Evolutionary conservation across 345 rosid species (phyloP).

Genomic region (Jatropha curcas): DNA sequence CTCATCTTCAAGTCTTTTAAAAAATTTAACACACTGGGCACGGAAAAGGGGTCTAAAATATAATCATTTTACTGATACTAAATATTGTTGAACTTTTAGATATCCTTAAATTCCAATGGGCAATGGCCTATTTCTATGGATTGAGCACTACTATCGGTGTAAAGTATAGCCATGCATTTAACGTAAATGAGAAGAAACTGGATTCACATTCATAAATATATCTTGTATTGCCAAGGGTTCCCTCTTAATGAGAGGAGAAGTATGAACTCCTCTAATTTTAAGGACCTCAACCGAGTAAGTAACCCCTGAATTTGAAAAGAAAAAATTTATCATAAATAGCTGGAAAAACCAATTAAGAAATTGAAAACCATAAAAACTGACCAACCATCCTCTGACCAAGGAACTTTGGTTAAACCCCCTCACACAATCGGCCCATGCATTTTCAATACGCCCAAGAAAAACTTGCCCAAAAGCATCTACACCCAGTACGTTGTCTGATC

Average conservation of each 20-base stretch:
- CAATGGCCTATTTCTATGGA: too few species aligned
- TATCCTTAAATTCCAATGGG: too few species aligned
- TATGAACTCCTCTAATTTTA: too few species aligned
- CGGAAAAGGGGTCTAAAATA: background rate
- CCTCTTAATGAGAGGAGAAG: background rate
- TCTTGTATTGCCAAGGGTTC: too few species aligned
- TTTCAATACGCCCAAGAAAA: slow-evolving; percentile 22
- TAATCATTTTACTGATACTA: background rate
- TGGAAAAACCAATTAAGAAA: background rate
- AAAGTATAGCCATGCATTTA: too few species aligned
- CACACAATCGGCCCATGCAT: slow-evolving; percentile 23
- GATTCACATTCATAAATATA: too few species aligned
- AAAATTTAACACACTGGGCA: background rate
- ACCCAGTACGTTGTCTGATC: slow-evolving; percentile 20
- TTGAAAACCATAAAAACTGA: slow-evolving; percentile 2
- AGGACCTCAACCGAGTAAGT: too few species aligned
- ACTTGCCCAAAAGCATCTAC: slow-evolving; percentile 21
- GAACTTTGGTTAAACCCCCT: slow-evolving; percentile 21
- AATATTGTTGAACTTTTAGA: background rate
- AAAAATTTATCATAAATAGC: background rate
- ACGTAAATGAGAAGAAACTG: too few species aligned
- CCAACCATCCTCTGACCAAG: slow-evolving; percentile 32
- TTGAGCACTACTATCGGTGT: too few species aligned
- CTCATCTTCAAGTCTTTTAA: background rate
- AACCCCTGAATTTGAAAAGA: too few species aligned